These are phyloP conservation scores for Exutisphaerella laricina DNA, from an alignment of 2,329 filamentous ascomycete genomes.

Conservation along the genomic window DNA sequence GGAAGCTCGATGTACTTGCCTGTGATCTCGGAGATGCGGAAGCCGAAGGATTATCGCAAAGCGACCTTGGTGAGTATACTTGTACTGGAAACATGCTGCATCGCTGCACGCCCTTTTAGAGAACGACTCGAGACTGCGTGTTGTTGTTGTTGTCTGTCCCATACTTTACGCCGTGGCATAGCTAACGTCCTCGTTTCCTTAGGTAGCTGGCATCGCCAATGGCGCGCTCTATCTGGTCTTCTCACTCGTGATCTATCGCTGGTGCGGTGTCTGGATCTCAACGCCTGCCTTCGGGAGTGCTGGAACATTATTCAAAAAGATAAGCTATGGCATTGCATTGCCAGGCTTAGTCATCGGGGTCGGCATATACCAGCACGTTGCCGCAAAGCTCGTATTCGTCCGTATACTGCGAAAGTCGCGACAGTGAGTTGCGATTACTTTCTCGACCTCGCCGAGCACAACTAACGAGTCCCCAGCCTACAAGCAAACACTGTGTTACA, in stretches of 20 bases:
- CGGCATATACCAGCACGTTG: slow-evolving; percentile 42
- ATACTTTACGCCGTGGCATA: too few species aligned
- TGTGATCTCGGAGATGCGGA: slow-evolving; percentile 36
- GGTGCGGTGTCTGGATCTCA: slow-evolving; percentile 42
- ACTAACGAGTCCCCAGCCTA: neutral
- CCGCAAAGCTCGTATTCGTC: slow-evolving; percentile 51
- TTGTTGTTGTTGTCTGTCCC: too few species aligned
- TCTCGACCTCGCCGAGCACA: too few species aligned
- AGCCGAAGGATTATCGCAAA: slow-evolving; percentile 30
- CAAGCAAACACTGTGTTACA: slow-evolving; percentile 42
- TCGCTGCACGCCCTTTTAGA: too few species aligned
- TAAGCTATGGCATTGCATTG: slow-evolving; percentile 37
- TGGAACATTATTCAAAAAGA: slow-evolving; percentile 38
- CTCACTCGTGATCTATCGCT: slow-evolving; percentile 41
- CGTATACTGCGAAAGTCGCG: slow-evolving; percentile 46
- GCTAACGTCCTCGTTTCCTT: too few species aligned
- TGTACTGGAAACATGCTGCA: too few species aligned
- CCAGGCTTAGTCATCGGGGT: slow-evolving; percentile 31
- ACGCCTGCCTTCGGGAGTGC: slow-evolving; percentile 44
- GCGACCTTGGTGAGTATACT: slow-evolving; percentile 31
- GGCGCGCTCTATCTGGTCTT: slow-evolving; percentile 31
- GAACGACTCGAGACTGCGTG: too few species aligned
- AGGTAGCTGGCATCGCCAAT: slow-evolving; percentile 9
- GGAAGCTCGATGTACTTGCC: slow-evolving; percentile 35
- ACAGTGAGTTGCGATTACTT: slow-evolving; percentile 36